Evolutionary conservation across 2,329 filamentous ascomycete species (phyloP).

Genomic region (Sporothrix phasma): DNA sequence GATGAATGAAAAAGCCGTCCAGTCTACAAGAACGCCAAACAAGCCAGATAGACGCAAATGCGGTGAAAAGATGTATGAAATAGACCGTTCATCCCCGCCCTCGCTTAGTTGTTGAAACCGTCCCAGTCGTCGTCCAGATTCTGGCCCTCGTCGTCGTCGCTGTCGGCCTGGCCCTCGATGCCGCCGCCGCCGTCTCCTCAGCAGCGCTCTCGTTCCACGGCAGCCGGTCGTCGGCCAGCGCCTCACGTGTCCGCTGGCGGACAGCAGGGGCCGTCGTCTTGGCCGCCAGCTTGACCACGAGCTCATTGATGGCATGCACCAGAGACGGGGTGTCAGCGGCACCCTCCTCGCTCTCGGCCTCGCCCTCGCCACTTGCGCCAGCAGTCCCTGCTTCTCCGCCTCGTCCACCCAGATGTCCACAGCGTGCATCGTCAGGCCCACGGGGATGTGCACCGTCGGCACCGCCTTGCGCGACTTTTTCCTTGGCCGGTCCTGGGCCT

Average conservation of each 20-base stretch:
- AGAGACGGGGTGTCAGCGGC: constrained; percentile 27
- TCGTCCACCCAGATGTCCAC: constrained; percentile 77
- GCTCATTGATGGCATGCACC: constrained; percentile 40
- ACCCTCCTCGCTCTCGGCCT: constrained; percentile 25
- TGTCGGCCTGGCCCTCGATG: constrained; percentile 21
- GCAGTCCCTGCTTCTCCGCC: constrained; percentile 28
- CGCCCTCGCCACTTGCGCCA: constrained; percentile 14
- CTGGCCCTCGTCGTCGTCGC: constrained; percentile 31
- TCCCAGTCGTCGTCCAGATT: constrained; percentile 49
- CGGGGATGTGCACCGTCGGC: constrained; percentile 47
- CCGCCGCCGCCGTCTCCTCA: constrained; percentile 20
- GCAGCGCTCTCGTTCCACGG: constrained; percentile 43
- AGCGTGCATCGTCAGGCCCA: constrained; percentile 77
- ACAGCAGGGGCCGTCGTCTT: constrained; percentile 60
- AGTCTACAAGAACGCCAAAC: background rate
- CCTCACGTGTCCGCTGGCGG: constrained; percentile 57
- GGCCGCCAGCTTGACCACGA: constrained; percentile 46
- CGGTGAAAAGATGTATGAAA: background rate
- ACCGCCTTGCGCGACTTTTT: constrained; percentile 24
- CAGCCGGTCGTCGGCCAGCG: constrained; percentile 64
- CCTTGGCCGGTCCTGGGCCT: constrained; percentile 31
- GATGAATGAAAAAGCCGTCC: too few species aligned
- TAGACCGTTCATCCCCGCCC: background rate
- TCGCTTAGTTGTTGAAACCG: constrained; percentile 52
- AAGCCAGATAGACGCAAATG: background rate